Evolutionary conservation across 768 basidiomycete genomes (phyloP).

Genomic region (Russula sp.): DNA sequence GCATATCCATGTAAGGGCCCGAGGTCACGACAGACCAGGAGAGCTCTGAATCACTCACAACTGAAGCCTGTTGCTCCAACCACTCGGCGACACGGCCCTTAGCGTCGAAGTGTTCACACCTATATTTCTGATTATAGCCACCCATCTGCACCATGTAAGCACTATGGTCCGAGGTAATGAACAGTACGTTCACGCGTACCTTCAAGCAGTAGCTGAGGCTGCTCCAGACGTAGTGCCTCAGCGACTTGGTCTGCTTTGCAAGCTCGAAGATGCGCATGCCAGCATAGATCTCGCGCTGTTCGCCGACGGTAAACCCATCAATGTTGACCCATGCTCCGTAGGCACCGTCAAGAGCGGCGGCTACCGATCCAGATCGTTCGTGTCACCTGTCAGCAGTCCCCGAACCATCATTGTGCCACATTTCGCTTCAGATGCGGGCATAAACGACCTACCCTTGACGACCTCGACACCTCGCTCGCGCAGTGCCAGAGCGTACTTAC

Average conservation of each 20-base stretch:
- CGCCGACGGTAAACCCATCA: constrained; percentile 41
- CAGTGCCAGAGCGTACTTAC: constrained; percentile 38
- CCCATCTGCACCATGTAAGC: constrained; percentile 21
- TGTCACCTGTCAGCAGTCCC: constrained; percentile 13
- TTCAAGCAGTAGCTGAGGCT: constrained; percentile 42
- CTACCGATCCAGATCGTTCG: constrained; percentile 32
- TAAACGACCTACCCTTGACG: constrained; percentile 36
- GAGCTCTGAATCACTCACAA: constrained; percentile 35
- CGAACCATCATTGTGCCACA: too few relatives aligned
- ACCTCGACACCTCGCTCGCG: constrained; percentile 39
- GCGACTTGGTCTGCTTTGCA: constrained; percentile 36
- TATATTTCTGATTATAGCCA: constrained; percentile 36
- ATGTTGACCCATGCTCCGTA: constrained; percentile 43
- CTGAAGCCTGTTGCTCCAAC: constrained; percentile 38
- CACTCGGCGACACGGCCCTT: constrained; percentile 43
- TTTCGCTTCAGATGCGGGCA: neutral
- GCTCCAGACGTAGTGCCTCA: constrained; percentile 44
- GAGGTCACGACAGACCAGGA: constrained; percentile 42
- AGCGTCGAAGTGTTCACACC: constrained; percentile 41
- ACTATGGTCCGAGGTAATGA: neutral
- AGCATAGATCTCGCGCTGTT: constrained; percentile 41
- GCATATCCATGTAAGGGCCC: constrained; percentile 45
- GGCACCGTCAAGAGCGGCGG: constrained; percentile 36
- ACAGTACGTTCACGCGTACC: constrained; percentile 29
- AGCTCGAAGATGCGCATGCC: constrained; percentile 44